Evolutionary conservation across 306 rosid genomes (phyloP).

Genomic region (Gastrolobium bilobum): DNA sequence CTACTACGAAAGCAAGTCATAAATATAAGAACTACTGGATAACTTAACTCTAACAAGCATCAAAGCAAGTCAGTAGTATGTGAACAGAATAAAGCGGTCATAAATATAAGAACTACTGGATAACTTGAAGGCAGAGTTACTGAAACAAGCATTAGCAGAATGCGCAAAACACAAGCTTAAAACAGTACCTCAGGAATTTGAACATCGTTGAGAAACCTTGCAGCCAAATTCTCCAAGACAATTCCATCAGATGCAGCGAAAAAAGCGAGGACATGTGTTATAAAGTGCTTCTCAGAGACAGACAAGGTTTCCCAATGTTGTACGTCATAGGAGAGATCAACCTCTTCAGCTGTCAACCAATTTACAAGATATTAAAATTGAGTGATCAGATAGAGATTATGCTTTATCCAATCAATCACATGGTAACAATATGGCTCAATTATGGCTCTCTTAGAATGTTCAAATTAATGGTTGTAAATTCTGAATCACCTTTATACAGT

Average conservation of each 20-base stretch:
- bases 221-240: conserved; percentile 88
- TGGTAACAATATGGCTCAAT: conserved; percentile 28
- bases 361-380: conserved; percentile 43
- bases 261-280: conserved; percentile 83
- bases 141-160: not conserved
- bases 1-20: not conserved
- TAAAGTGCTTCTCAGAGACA: conserved; percentile 83
- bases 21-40: not conserved
- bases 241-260: conserved; percentile 98
- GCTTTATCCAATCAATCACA: conserved; percentile 13
- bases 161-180: conserved; percentile 2
- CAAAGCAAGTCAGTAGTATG: conserved; percentile 9
- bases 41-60: conserved; percentile 2
- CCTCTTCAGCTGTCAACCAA: conserved; percentile 87
- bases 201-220: conserved; percentile 84
- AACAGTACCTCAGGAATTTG: conserved; percentile 84
- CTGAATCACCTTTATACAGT: not conserved
- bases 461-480: conserved; percentile 1
- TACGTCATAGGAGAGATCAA: conserved; percentile 80
- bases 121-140: conserved; percentile 4
- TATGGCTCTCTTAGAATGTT: conserved; percentile 7
- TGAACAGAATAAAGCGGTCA: conserved; percentile 31
- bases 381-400: not conserved
- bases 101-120: conserved; percentile 24
- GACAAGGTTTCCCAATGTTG: conserved; percentile 79